phyloP scores from a whole-genome alignment of 495 filamentous ascomycete species.

The Lichenothelia convexa region DNA sequence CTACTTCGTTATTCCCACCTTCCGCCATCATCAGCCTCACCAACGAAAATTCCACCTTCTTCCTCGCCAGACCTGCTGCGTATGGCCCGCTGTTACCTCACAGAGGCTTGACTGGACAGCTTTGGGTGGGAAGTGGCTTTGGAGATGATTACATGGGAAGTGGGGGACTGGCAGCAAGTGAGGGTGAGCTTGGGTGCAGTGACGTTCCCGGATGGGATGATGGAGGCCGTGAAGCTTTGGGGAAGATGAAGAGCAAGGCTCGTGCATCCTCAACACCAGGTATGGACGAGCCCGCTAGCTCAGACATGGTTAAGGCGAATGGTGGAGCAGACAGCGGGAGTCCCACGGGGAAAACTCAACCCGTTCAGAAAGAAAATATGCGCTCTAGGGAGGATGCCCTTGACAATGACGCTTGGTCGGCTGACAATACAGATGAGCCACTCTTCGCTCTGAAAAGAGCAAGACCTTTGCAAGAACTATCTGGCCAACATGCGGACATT shows the following conservation, averaged over 20 bases:
- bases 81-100: conserved; percentile 69
- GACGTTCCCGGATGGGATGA: conserved; percentile 88
- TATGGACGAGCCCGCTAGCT: neutral
- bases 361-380: neutral
- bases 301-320: neutral
- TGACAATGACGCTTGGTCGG: conserved; percentile 5
- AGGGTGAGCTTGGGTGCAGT: conserved; percentile 90
- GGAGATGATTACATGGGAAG: conserved; percentile 48
- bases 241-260: conserved; percentile 5
- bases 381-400: neutral
- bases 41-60: conserved; percentile 95
- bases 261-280: neutral
- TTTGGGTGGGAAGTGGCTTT: conserved; percentile 86
- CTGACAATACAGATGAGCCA: conserved; percentile 81
- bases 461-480: conserved; percentile 19
- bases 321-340: neutral
- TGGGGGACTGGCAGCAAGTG: conserved; percentile 35
- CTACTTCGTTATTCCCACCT: conserved; percentile 71
- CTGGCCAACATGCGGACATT: conserved; percentile 59
- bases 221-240: conserved; percentile 12
- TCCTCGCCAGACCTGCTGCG: conserved; percentile 78
- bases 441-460: conserved; percentile 30
- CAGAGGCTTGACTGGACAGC: conserved; percentile 60
- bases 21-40: conserved; percentile 90
- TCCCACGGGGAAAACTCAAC: neutral